Evolutionary conservation across 805 yeast genomes (phyloP), one percentile per base, ranked within the genome.

Genomic region (Schwanniomyces pseudopolymorphus): DNA sequence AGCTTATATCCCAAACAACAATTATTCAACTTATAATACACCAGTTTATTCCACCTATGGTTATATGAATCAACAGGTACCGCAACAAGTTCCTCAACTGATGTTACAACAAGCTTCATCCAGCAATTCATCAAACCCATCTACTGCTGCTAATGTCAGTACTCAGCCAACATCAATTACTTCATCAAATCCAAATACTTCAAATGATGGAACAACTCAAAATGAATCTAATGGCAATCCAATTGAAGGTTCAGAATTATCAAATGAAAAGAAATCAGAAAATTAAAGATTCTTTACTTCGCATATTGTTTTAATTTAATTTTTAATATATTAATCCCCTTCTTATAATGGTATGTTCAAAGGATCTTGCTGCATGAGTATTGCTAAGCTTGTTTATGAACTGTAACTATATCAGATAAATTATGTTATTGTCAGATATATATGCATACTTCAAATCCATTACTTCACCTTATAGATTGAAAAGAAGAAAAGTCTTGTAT

Each of bases 21-120:
- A 39, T 33, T 55, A 55, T 27, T 52, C 59, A 1, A 47, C 51
- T 16, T 55, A 54, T 43, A 49, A 51, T 9, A 25, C 47, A 17
- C 59, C 59, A 21, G 45, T 49, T 17, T 55, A 55, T 42, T 49
- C 55, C n/a, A 39, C 47, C 20, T 53, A 51, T 25, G 46, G 52
- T 16, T 53, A 49, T 28, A 46, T 49, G 27, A 53, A 53, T 39
- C 56, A 51, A 21, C 50, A 46, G 37, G 37, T 40, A n/a, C 52
- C 45, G 7, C 55, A 51, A 46, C 51, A 48, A 35, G 39, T 40
- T 16, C 37, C 51, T 25, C 47, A 38, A 19, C 47, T 25, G 28
- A 9, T 44, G 14, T 25, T 42, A 13, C 47, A 41, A 22, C 43
- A 44, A 22, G 9, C 43, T 2, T 24, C 47, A 19, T 27, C 38